Conservation (phyloP, 208 protist species). For the Leishmania aethiopica region DNA sequence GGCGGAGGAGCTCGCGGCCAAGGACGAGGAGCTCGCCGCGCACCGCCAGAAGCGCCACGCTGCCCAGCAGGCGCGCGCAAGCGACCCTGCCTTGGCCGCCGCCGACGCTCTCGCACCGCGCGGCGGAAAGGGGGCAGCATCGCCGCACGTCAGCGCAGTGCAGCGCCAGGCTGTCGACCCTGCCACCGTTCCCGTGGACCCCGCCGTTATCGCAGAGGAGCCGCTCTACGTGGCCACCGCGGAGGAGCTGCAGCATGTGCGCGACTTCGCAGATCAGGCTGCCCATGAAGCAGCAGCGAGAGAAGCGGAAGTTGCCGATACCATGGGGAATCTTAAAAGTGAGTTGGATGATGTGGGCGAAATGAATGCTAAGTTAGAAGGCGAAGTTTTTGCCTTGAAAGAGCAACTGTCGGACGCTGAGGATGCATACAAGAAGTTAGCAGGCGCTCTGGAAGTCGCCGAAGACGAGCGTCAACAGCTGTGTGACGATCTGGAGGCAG, state of each 20-base stretch:
- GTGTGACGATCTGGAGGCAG: slow-evolving; percentile 37
- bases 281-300: neutral
- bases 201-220: slow-evolving; percentile 18
- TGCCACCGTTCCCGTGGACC: slow-evolving; percentile 11
- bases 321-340: slow-evolving; percentile 4
- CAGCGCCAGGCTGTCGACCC: neutral
- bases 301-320: neutral
- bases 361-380: neutral
- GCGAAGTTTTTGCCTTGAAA: neutral
- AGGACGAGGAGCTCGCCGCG: slow-evolving; percentile 14
- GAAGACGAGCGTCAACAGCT: slow-evolving; percentile 38
- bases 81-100: slow-evolving; percentile 8
- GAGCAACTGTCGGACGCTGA: slow-evolving; percentile 4
- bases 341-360: slow-evolving; percentile 10
- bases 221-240: slow-evolving; percentile 22
- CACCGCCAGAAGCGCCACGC: slow-evolving; percentile 13
- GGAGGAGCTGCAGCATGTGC: slow-evolving; percentile 21
- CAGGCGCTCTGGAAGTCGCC: neutral
- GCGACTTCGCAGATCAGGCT: slow-evolving; percentile 1
- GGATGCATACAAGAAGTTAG: neutral
- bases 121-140: neutral
- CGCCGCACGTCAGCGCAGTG: neutral
- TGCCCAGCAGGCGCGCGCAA: slow-evolving; percentile 1
- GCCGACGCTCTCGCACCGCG: slow-evolving; percentile 6
- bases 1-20: slow-evolving; percentile 15